Conservation (phyloP, 2,329 filamentous ascomycete genomes). For the Fusarium protoensiforme region DNA sequence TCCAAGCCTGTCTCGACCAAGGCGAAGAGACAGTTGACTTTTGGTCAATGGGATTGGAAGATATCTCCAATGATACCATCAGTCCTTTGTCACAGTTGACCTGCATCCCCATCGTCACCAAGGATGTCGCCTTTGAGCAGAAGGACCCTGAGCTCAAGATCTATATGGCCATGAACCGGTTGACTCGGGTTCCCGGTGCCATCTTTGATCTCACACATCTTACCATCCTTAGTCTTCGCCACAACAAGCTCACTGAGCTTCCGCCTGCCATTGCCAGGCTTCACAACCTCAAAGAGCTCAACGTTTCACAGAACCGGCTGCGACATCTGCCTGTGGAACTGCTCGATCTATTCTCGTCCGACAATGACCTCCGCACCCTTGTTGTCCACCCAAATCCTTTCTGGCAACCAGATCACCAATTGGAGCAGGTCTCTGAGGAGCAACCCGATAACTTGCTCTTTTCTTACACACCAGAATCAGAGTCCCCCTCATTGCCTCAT, state of each 20-base stretch:
- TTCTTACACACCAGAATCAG: conserved; percentile 6
- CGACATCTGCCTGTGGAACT: conserved; percentile 72
- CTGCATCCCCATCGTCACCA: conserved; percentile 64
- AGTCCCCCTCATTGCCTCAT: conserved; percentile 15
- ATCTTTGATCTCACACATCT: conserved; percentile 72
- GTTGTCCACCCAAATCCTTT: conserved; percentile 73
- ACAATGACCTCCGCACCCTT: conserved; percentile 61
- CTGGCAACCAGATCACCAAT: conserved; percentile 51
- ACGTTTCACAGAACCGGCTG: conserved; percentile 73
- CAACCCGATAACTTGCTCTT: conserved; percentile 20
- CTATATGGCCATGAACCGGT: conserved; percentile 69
- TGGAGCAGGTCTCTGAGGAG: conserved; percentile 7
- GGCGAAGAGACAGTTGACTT: conserved; percentile 71
- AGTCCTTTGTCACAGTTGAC: conserved; percentile 65
- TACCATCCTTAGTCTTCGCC: conserved; percentile 73
- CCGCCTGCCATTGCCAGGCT: conserved; percentile 70
- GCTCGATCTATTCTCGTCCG: conserved; percentile 62
- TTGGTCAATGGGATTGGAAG: conserved; percentile 65
- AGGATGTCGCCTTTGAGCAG: conserved; percentile 69
- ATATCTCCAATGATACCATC: conserved; percentile 67
- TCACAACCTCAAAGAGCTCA: conserved; percentile 69
- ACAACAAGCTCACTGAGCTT: conserved; percentile 70
- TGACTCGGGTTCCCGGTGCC: conserved; percentile 66
- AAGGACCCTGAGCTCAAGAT: conserved; percentile 70
- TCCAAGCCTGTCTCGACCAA: conserved; percentile 66